A percentile compares a stretch with the other conserved stretches of the same genome.
These are phyloP conservation scores for Trichophyton equinum DNA, from an alignment of 2,329 filamentous ascomycete genomes.

Conservation along the genomic window DNA sequence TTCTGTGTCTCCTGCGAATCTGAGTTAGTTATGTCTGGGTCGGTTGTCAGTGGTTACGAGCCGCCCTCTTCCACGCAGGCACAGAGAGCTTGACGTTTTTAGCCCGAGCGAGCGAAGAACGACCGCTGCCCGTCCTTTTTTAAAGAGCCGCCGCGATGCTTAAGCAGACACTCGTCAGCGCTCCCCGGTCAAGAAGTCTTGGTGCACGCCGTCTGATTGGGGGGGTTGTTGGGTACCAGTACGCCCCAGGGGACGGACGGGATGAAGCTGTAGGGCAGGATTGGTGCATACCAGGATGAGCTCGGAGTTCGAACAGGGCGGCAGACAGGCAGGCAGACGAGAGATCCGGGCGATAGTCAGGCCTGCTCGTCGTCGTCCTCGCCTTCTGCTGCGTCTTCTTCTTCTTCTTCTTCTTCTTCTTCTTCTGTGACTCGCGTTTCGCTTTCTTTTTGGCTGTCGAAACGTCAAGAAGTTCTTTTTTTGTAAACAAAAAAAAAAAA, in stretches of 20 bases:
- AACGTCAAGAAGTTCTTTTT: background rate
- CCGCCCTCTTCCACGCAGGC: background rate
- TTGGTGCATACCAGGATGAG: slow-evolving; percentile 1
- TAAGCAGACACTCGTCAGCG: background rate
- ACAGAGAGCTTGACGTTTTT: background rate
- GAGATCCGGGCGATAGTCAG: background rate
- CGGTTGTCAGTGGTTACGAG: background rate
- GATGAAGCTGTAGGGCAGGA: slow-evolving; percentile 2
- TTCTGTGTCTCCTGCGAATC: background rate
- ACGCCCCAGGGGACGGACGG: slow-evolving; percentile 4
- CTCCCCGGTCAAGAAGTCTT: background rate
- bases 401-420: too few species aligned
- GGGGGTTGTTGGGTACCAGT: slow-evolving; percentile 12
- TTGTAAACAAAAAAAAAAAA: background rate
- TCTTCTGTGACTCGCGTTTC: too few species aligned
- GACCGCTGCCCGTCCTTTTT: background rate
- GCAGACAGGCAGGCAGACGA: background rate
- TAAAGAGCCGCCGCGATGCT: background rate
- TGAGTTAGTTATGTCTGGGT: background rate
- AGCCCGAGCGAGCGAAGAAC: background rate
- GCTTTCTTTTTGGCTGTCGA: too few species aligned
- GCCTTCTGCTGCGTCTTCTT: background rate
- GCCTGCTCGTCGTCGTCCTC: background rate
- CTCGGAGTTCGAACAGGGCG: background rate
- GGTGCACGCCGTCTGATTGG: background rate